Evolutionary conservation across 208 protist species (phyloP).

Genomic region (Histomonas meleagridis): DNA sequence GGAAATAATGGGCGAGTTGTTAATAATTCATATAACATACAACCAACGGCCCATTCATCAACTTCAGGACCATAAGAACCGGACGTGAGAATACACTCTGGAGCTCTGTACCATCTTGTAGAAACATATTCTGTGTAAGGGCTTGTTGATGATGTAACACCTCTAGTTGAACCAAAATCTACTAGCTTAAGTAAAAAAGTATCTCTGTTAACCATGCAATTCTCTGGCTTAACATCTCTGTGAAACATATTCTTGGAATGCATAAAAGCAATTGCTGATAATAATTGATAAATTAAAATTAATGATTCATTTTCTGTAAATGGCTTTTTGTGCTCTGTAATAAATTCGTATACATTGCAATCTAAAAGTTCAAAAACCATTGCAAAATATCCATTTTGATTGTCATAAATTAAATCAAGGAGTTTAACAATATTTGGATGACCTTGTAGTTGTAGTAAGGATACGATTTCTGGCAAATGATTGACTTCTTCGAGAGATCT

Average conservation of each 20-base stretch:
- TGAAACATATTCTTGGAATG: conserved; percentile 70
- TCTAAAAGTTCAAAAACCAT: conserved; percentile 90
- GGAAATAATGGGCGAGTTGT: conserved; percentile 7
- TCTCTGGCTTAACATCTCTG: conserved; percentile 79
- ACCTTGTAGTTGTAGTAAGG: conserved; percentile 67
- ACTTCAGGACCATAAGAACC: conserved; percentile 8
- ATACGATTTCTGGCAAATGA: conserved; percentile 85
- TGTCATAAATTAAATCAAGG: conserved; percentile 73
- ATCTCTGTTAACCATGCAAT: conserved; percentile 70
- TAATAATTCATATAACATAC: neutral
- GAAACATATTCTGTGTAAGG: conserved; percentile 73
- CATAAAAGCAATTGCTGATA: neutral
- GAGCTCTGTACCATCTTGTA: conserved; percentile 71
- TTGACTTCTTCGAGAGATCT: conserved; percentile 63
- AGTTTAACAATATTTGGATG: conserved; percentile 82
- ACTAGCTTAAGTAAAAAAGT: conserved; percentile 71
- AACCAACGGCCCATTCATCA: conserved; percentile 20
- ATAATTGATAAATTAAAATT: neutral
- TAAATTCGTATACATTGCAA: conserved; percentile 77
- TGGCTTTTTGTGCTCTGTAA: conserved; percentile 47
- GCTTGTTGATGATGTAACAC: conserved; percentile 59
- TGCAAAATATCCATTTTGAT: neutral
- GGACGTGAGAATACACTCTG: conserved; percentile 62
- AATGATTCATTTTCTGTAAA: neutral
- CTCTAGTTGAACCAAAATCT: conserved; percentile 75